Conservation (phyloP, 805 yeast genomes). For the Candida oleophila region DNA sequence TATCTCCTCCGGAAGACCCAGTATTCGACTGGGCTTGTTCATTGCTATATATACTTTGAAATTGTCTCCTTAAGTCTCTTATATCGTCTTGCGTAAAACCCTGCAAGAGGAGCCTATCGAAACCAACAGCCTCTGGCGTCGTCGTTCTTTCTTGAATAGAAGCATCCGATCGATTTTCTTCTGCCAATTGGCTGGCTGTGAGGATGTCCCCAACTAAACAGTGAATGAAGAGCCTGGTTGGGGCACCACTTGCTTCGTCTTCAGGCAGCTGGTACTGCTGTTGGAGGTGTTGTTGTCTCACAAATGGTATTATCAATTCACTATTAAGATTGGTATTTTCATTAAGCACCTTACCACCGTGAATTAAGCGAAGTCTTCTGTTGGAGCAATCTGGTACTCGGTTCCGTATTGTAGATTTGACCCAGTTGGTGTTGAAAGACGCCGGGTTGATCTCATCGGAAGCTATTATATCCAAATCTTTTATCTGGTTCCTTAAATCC, state of each 20-base stretch:
- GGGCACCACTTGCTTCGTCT: slow-evolving; percentile 6
- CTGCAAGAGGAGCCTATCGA: slow-evolving; percentile 77
- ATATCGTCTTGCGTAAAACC: slow-evolving; percentile 84
- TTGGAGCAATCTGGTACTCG: slow-evolving; percentile 25
- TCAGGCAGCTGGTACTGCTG: slow-evolving; percentile 4
- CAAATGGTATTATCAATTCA: slow-evolving; percentile 42
- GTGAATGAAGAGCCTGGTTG: slow-evolving; percentile 59
- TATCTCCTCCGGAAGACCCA: slow-evolving; percentile 16
- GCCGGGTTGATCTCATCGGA: slow-evolving; percentile 26
- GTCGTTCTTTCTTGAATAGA: slow-evolving; percentile 50
- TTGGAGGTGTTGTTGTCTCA: slow-evolving; percentile 5
- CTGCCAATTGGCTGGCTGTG: slow-evolving; percentile 50
- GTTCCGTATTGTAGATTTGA: slow-evolving; percentile 29
- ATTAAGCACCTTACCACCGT: slow-evolving; percentile 64
- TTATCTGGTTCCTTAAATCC: slow-evolving; percentile 15
- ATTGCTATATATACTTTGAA: slow-evolving; percentile 63
- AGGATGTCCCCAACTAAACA: slow-evolving; percentile 75
- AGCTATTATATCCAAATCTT: slow-evolving; percentile 30
- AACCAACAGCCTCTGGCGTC: slow-evolving; percentile 72
- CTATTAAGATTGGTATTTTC: slow-evolving; percentile 53
- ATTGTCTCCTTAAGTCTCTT: slow-evolving; percentile 68
- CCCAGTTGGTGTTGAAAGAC: slow-evolving; percentile 31
- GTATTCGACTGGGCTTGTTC: slow-evolving; percentile 14
- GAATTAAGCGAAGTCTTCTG: slow-evolving; percentile 61
- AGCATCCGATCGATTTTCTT: slow-evolving; percentile 60